Evolutionary conservation across 192 early-diverging fungal genomes (phyloP), one percentile per base, ranked within the genome.

Genomic region (Entomortierella lignicola): DNA sequence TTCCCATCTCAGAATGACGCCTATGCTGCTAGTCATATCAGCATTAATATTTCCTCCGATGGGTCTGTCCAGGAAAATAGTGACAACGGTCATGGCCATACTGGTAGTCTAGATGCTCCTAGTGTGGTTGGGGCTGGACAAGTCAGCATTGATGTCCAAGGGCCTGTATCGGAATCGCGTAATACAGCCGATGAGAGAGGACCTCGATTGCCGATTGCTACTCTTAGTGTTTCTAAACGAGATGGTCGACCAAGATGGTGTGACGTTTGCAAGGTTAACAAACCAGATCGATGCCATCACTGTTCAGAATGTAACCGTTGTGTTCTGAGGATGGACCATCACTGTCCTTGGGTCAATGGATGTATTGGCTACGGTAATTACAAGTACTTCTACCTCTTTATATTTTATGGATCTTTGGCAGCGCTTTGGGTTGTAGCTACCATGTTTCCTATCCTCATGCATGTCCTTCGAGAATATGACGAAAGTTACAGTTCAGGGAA

Each of bases 241-340:
- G 62, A 69, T 51, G 66, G 80, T 25, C 55, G 59, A 2, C 43
- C 66, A 5, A 65, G 71, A 15, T 73, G 66, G 72, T 72, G 71
- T 55, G 55, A 66, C 21, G 23, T 69, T 23, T 88, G 87, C 42
- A 64, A 79, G 25, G 66, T 81, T 21, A 79, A 77, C 81, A 88
- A 86, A 29, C 85, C 87, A 0, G 87, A 88, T 63, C 68, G 87
- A 23, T 73, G 83, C 41, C 87, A 88, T 57, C 87, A 88, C 64
- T 88, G 87, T 55, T 74, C 82, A 30, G 83, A 82, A 39, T 88
- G 87, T 69, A 79, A 81, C 31, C 41, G 50, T 10, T 88, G 87
- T 55, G 85, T 88, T 6, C 61, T 88, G n/a, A 74, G 81, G 60
- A 88, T 88, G 87, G 87, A 88, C 63, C 87, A 88, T 30, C 73